Conservation (phyloP, 2,329 filamentous ascomycete genomes). For the Fonsecaea pedrosoi region DNA sequence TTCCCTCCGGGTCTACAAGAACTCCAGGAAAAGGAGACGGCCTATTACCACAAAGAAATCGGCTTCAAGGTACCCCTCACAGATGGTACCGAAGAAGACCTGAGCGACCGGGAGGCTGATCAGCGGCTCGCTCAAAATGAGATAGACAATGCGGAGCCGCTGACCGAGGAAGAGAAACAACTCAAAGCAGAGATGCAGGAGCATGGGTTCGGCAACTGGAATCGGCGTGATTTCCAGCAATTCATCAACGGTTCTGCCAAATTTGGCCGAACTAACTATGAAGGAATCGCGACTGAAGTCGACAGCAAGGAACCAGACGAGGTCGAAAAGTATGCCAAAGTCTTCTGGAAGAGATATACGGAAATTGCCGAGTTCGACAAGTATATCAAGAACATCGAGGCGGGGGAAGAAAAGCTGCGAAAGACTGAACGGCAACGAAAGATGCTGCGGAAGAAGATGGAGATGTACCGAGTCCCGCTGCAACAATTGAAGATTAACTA, state of each 20-base stretch:
- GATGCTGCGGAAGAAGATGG: slow-evolving; percentile 92
- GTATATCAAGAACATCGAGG: slow-evolving; percentile 85
- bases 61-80: slow-evolving; percentile 90
- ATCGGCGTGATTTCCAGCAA: slow-evolving; percentile 95
- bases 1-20: slow-evolving; percentile 84
- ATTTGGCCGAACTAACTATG: slow-evolving; percentile 85
- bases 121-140: slow-evolving; percentile 86
- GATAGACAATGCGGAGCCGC: slow-evolving; percentile 86
- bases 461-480: slow-evolving; percentile 93
- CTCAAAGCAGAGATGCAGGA: slow-evolving; percentile 83
- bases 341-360: slow-evolving; percentile 94
- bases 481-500: slow-evolving; percentile 99
- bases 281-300: slow-evolving; percentile 83
- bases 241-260: slow-evolving; percentile 96
- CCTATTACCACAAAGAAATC: slow-evolving; percentile 94
- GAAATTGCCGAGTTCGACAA: slow-evolving; percentile 90
- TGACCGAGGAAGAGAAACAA: slow-evolving; percentile 87
- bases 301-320: slow-evolving; percentile 87
- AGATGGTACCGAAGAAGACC: slow-evolving; percentile 84
- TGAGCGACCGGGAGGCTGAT: slow-evolving; percentile 77
- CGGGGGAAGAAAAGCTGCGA: slow-evolving; percentile 86
- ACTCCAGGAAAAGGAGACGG: slow-evolving; percentile 94
- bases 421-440: slow-evolving; percentile 92
- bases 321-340: slow-evolving; percentile 84
- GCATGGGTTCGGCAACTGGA: slow-evolving; percentile 93